These are phyloP conservation scores for Teratosphaeria zuluensis DNA, from an alignment of 2,329 filamentous ascomycete genomes.

Conservation along the genomic window DNA sequence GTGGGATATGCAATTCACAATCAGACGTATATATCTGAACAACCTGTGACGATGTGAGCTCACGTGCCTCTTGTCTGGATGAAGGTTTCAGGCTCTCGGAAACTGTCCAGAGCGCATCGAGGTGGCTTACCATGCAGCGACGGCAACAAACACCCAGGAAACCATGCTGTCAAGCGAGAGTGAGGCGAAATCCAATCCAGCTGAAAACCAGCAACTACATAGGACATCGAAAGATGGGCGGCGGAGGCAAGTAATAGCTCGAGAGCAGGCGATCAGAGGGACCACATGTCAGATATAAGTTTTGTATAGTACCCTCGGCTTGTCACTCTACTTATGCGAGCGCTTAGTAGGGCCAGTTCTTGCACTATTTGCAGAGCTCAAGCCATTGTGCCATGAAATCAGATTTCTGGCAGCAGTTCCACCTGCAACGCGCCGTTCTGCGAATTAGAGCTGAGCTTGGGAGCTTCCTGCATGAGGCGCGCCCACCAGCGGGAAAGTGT, in stretches of 20 bases:
- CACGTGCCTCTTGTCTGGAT: constrained; percentile 10
- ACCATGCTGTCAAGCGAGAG: constrained; percentile 25
- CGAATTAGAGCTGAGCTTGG: neutral
- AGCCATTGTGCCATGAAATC: neutral
- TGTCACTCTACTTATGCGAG: constrained; percentile 23
- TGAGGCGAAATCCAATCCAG: constrained; percentile 15
- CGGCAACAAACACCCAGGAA: constrained; percentile 24
- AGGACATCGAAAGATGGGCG: constrained; percentile 10
- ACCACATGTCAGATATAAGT: constrained; percentile 21
- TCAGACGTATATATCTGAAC: constrained; percentile 76
- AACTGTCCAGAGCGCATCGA: neutral
- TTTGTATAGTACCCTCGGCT: constrained; percentile 13
- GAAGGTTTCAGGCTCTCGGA: neutral
- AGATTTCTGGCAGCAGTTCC: neutral
- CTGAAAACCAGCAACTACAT: constrained; percentile 18
- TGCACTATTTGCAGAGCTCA: neutral
- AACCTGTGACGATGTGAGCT: constrained; percentile 47
- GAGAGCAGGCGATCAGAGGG: constrained; percentile 16
- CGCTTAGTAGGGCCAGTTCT: constrained; percentile 15
- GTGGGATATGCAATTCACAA: constrained; percentile 77
- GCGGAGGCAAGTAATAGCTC: constrained; percentile 9
- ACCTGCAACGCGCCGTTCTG: neutral
- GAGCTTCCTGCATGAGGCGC: neutral
- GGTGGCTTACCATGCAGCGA: constrained; percentile 20
- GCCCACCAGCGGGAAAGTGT: neutral